phyloP scores from a whole-genome alignment of 495 filamentous ascomycete genomes.

The Penicillium ochrochloron region DNA sequence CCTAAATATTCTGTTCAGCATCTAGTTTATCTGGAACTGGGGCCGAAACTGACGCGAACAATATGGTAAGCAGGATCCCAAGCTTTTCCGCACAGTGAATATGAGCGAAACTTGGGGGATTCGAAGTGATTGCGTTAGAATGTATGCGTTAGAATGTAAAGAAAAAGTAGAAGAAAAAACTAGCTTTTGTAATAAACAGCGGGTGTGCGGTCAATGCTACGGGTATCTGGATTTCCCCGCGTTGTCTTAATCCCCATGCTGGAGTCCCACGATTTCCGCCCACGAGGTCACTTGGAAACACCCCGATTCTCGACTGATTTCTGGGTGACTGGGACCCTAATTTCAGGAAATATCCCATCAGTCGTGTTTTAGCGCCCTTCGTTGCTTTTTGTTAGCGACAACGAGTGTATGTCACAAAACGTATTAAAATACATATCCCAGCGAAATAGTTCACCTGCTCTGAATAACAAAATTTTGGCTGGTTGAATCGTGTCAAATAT shows the following conservation, averaged over 20 bases:
- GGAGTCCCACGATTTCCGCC: neutral
- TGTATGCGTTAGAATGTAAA: neutral
- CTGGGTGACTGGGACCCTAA: neutral
- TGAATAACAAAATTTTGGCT: neutral
- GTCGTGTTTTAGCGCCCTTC: neutral
- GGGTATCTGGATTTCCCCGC: too few species aligned
- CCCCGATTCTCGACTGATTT: neutral
- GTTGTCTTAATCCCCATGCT: too few species aligned
- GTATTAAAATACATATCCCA: neutral
- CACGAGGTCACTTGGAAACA: neutral
- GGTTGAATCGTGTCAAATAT: neutral
- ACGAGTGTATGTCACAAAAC: neutral
- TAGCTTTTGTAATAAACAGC: neutral
- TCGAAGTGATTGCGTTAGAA: neutral
- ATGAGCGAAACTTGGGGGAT: neutral
- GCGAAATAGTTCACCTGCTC: slow-evolving; percentile 3
- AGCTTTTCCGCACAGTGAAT: neutral
- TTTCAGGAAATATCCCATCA: neutral
- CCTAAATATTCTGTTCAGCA: neutral
- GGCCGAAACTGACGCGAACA: neutral
- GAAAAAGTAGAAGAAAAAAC: neutral
- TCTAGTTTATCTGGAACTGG: neutral
- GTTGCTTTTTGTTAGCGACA: slow-evolving; percentile 1
- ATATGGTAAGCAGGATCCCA: neutral
- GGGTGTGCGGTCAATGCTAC: neutral